Evolutionary conservation across 2,329 filamentous ascomycete species (phyloP), one percentile per base, ranked within the genome.

Genomic region (Fusarium tuaranense): DNA sequence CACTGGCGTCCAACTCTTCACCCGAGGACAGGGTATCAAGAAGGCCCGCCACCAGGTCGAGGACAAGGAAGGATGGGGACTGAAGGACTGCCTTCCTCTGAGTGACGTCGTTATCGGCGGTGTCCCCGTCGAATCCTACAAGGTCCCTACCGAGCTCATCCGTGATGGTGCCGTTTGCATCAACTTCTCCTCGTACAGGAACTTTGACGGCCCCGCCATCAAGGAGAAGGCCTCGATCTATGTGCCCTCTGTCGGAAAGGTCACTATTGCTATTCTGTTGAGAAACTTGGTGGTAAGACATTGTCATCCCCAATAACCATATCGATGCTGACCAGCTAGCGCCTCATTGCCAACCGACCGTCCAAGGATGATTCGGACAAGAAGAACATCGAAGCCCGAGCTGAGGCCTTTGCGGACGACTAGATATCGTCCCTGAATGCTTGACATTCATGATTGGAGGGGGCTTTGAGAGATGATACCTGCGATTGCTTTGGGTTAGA

Each of bases 171-270:
- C 94, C 34, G 94, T 98, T n/a, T 99, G 97, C 88, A 95, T 99
- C 86, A 99, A 99, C 85, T 98, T 99, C 83, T 97, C 95, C 9
- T 98, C 94, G 62, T 95, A 94, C 84, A 94, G 95, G 87, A 98
- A 99, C 85, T 98, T 98, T 84, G 92, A 92, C 71, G 89, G 88
- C 1, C 92, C 93, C 0, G 93, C 94, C 58, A 92, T 98, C 76
- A 98, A 98, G 86, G 94, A 98, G 82, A 97, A 95, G 86, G 97
- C 97, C 2, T 95, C 95, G 7, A 97, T 99, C 79, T 99, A 98
- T 79, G 95, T 98, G 20, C 97, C 97, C 2, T 97, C 96, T 0
- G 97, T 98, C 76, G 97, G 97, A 78, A 99, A 98, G 87, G 96
- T 98, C 58, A 99, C 97, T 0, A 98, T 98, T 81, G 94, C 96